Conservation (phyloP, 768 basidiomycete species). For the Psilocybe azurescens region DNA sequence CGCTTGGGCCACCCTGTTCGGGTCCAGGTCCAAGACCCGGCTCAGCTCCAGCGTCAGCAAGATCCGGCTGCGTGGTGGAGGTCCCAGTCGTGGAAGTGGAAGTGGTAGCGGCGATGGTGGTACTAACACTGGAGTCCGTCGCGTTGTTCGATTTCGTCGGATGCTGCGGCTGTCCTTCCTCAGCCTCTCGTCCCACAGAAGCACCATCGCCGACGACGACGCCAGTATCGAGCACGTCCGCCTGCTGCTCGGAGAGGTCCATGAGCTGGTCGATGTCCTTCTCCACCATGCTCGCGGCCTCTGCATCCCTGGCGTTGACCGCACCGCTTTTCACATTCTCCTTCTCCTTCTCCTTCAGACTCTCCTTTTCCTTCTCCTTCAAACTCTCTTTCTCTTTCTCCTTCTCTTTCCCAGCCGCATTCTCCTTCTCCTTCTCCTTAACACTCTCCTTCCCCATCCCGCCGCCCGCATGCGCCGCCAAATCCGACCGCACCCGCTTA, state of each 20-base stretch:
- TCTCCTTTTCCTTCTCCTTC: not conserved
- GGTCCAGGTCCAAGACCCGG: not conserved
- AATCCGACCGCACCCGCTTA: constrained; percentile 85
- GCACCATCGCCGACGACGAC: constrained; percentile 9
- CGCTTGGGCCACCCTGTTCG: not conserved
- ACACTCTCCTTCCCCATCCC: constrained; percentile 19
- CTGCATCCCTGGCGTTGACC: not conserved
- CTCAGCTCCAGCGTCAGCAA: constrained; percentile 16
- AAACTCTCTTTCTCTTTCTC: not conserved
- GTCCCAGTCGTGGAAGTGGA: not conserved
- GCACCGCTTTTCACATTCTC: not conserved
- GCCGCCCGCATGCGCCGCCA: constrained; percentile 69
- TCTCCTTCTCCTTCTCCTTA: constrained; percentile 21
- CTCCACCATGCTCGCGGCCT: not conserved
- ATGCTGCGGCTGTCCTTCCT: constrained; percentile 28
- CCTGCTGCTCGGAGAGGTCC: constrained; percentile 19
- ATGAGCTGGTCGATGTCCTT: constrained; percentile 23
- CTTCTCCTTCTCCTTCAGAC: constrained; percentile 4
- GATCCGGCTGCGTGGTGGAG: constrained; percentile 3
- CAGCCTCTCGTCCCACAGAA: constrained; percentile 2
- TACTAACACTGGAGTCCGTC: constrained; percentile 1
- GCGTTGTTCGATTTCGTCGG: constrained; percentile 20
- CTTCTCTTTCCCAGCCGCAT: not conserved
- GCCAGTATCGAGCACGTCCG: constrained; percentile 14
- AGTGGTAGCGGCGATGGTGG: not conserved